Evolutionary conservation across 192 early-diverging fungal genomes (phyloP), one percentile per base, ranked within the genome.

Genomic region (Umbelopsis sp.): DNA sequence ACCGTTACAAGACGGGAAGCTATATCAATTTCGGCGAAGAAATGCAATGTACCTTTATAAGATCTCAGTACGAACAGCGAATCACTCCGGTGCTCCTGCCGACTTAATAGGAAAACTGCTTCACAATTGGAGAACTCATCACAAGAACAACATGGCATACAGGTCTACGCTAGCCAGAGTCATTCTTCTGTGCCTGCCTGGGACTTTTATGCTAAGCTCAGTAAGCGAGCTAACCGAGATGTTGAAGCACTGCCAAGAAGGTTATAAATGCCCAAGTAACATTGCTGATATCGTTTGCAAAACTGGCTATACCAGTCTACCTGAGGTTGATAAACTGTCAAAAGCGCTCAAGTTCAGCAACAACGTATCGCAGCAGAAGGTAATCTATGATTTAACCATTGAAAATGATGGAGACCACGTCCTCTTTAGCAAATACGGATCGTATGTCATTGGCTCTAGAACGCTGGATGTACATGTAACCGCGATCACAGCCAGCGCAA

Each of bases 81-180:
- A 34, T 17, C 24, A 26, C 24, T 62, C 56, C 12, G 56, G 56
- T 32, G 56, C 56, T 62, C 2, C 26, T 1, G 25, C 56, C 4
- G 56, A 62, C 17, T 26, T 62, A 16, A 31, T 62, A 29, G 26
- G 56, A 26, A 62, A 62, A 14, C 1, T 62, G 17, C 12, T 62
- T 26, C 56, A 62, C 56, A 62, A 62, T 32, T 62, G 56, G 56
- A 62, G 56, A 32, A 62, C 56, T 20, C 56, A 62, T 62, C 20
- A 62, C 56, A 62, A 31, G n/a, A 29, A 32, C 29, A 62, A 62
- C 31, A 6, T 62, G 1, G 26, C 17, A 26, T 62, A 62, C 56
- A 62, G 29, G 11, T 14, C 56, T 31, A 62, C 56, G 10, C 12
- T 62, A 62, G 56, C 56, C 14, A 62, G 26, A 10, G 31, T 62